Base-by-base conservation (phyloP, 202 grass and related monocot genomes). In the Cymbopogon flexuosus region DNA sequence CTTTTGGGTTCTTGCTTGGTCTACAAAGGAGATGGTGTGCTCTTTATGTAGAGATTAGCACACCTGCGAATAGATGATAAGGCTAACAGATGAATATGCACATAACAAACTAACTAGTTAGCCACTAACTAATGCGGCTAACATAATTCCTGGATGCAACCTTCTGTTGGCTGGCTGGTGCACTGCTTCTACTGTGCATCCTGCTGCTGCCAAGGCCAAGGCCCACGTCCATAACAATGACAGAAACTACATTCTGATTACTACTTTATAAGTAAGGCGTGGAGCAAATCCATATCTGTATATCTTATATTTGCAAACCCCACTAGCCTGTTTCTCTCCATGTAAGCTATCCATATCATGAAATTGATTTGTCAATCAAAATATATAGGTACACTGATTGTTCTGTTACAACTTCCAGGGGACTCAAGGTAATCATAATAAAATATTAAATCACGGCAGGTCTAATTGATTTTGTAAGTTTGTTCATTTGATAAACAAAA, bases 401-500 rank as follows among this genome's bases (percentile, higher is more conserved):
- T 81, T 39, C 62, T 58, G 34, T 54, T 22, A 61, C 1, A 73
- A 79, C 16, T 41, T 39, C 54, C 41, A 57, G 49, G 52, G 49
- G 40, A 62, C 47, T 81, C 29, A 62, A 60, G 35, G 41, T 70
- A 24, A 64, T 24, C 41, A 71, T 59, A 40, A 75, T 68, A 3
- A 75, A 8, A 76, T 3, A 10, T 19, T 42, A 81, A 31, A 79
- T 46, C 46, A 41, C 1, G 65, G 19, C 27, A 31, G 14, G 13
- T 78, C 27, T 59, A 21, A 5, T 81, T 58, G 42, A 61, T 62
- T 64, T 67, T 58, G 7, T 51, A 76, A 54, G 59, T 22, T 76
- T 76, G n/a, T 52, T 65, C 18, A 51, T 49, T 30, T 61, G 19
- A 21, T 51, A 80, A 74, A 68, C 30, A 60, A 59, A 74, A 74